Conservation (phyloP, 2,329 filamentous ascomycete species). For the Cadophora sp. region DNA sequence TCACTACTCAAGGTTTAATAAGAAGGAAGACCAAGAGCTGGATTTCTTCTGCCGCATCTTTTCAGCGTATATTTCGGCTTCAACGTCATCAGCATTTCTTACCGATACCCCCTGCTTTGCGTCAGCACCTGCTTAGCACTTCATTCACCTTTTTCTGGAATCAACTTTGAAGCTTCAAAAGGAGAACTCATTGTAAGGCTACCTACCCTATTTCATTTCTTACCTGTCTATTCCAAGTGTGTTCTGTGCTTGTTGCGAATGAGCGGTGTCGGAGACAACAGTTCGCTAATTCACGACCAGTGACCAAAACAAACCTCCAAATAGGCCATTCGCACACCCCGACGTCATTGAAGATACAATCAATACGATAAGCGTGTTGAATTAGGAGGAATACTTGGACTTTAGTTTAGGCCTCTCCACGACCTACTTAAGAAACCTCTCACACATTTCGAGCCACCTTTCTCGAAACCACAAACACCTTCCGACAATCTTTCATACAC, state of each 20-base stretch:
- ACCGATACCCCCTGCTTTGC: constrained; percentile 17
- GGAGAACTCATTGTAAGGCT: not conserved
- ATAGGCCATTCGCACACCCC: not conserved
- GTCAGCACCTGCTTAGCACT: constrained; percentile 10
- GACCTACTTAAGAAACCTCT: not conserved
- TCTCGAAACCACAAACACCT: constrained; percentile 8
- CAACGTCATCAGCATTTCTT: constrained; percentile 16
- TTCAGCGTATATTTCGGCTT: constrained; percentile 11
- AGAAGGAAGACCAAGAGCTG: constrained; percentile 45
- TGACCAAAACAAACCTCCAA: not conserved
- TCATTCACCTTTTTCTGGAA: constrained; percentile 3
- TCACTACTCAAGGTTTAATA: constrained; percentile 30
- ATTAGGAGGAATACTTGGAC: constrained; percentile 10
- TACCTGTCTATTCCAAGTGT: not conserved
- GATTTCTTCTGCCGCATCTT: constrained; percentile 34
- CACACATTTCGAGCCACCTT: constrained; percentile 6
- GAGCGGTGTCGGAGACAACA: not conserved
- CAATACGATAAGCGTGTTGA: not conserved
- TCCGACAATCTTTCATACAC: not conserved
- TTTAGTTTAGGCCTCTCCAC: not conserved
- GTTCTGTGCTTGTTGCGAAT: not conserved
- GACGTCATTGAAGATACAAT: constrained; percentile 6
- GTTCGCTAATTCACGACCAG: constrained; percentile 5
- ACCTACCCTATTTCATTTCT: not conserved
- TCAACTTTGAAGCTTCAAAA: not conserved